Evolutionary conservation across 306 rosid species (phyloP).

Genomic region (Hylodesmum podocarpum): DNA sequence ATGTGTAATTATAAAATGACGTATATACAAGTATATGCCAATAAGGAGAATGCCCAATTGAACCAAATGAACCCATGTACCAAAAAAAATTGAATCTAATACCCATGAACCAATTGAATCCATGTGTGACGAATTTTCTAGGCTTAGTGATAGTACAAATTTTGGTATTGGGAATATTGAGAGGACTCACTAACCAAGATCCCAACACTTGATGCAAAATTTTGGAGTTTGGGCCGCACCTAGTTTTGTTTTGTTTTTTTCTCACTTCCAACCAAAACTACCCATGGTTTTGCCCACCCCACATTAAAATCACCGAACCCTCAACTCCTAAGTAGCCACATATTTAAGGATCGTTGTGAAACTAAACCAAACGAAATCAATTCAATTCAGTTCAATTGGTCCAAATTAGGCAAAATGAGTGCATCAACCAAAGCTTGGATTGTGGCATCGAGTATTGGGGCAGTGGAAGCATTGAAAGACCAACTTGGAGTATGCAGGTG

Average conservation of each 20-base stretch:
- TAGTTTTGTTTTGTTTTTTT: slow-evolving; percentile 6
- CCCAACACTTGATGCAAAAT: neutral
- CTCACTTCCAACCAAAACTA: neutral
- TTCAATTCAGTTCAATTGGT: too few species aligned
- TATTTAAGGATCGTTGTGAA: neutral
- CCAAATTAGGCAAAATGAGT: slow-evolving; percentile 25
- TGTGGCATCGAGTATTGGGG: slow-evolving; percentile 73
- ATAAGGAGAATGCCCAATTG: neutral
- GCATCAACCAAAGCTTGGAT: slow-evolving; percentile 53
- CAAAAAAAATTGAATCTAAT: too few species aligned
- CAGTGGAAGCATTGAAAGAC: slow-evolving; percentile 76
- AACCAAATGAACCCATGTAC: too few species aligned
- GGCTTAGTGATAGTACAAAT: neutral
- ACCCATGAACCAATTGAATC: neutral
- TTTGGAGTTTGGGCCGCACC: slow-evolving; percentile 1
- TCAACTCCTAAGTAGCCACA: neutral
- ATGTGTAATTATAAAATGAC: too few species aligned
- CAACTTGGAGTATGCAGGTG: slow-evolving; percentile 72
- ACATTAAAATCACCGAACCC: neutral
- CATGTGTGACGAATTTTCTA: neutral
- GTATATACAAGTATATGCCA: too few species aligned
- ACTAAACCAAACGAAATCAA: neutral
- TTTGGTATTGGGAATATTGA: neutral
- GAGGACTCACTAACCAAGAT: neutral
- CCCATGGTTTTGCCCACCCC: slow-evolving; percentile 1